A percentile compares a stretch with the other conserved stretches of the same genome.
These are phyloP conservation scores for Venturia oleaginea DNA, from an alignment of 2,329 filamentous ascomycete species.

Conservation along the genomic window DNA sequence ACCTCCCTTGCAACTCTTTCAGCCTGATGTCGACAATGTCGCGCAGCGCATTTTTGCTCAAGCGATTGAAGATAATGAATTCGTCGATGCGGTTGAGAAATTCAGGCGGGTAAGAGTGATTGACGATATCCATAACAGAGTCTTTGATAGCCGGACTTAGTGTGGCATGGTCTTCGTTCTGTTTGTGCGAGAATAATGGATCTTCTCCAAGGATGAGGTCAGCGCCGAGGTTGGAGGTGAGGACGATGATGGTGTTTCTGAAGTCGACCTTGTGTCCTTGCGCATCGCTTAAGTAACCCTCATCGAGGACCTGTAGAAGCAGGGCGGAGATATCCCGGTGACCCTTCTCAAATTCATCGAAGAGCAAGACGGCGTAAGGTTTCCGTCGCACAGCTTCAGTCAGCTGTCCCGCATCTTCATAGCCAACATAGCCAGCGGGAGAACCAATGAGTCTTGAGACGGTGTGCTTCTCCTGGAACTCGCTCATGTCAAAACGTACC, in stretches of 20 bases:
- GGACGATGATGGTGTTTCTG: conserved; percentile 88
- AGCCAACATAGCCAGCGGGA: conserved; percentile 90
- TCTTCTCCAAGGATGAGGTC: conserved; percentile 78
- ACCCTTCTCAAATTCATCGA: conserved; percentile 97
- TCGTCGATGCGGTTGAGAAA: conserved; percentile 96
- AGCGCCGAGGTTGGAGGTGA: conserved; percentile 91
- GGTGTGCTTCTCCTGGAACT: conserved; percentile 96
- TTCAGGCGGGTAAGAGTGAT: conserved; percentile 68
- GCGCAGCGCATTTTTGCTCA: conserved; percentile 66
- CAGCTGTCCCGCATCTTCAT: conserved; percentile 91
- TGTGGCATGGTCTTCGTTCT: conserved; percentile 44
- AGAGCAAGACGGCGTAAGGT: conserved; percentile 87
- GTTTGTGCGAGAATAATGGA: conserved; percentile 37
- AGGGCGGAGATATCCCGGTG: conserved; percentile 90
- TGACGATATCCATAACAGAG: conserved; percentile 82
- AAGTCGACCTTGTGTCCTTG: conserved; percentile 97
- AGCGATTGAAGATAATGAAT: conserved; percentile 89
- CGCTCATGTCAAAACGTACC: conserved; percentile 92
- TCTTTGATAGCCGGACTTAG: conserved; percentile 65
- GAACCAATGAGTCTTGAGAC: conserved; percentile 86
- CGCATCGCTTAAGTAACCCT: conserved; percentile 89
- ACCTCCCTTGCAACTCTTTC: conserved; percentile 68
- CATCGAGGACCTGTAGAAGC: conserved; percentile 87
- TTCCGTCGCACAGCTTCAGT: conserved; percentile 93
- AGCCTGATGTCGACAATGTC: conserved; percentile 93